These are phyloP conservation scores for Pythium sp. DNA, from an alignment of 352 stramenopile species.

Conservation along the genomic window DNA sequence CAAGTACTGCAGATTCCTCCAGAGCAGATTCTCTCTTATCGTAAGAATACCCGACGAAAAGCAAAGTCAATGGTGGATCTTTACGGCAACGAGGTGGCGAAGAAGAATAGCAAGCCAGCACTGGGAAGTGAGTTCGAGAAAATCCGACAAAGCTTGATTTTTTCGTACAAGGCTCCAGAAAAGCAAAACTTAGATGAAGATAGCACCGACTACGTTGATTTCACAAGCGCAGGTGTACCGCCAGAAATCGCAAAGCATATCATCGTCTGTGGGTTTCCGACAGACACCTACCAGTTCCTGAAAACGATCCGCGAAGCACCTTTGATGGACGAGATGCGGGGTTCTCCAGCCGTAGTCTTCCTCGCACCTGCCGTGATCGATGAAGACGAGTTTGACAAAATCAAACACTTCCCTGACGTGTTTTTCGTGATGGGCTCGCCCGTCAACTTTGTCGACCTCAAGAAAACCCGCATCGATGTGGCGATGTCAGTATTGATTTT, in stretches of 20 bases:
- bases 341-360: slow-evolving; percentile 55
- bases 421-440: slow-evolving; percentile 73
- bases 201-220: slow-evolving; percentile 46
- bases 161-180: slow-evolving; percentile 44
- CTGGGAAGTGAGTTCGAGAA: slow-evolving; percentile 56
- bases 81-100: slow-evolving; percentile 22
- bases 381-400: slow-evolving; percentile 54
- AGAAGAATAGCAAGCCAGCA: slow-evolving; percentile 59
- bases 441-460: slow-evolving; percentile 71
- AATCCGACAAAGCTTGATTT: slow-evolving; percentile 56
- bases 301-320: slow-evolving; percentile 67
- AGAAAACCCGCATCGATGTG: slow-evolving; percentile 58
- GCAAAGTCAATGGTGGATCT: slow-evolving; percentile 37
- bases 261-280: slow-evolving; percentile 67
- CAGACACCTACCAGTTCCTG: slow-evolving; percentile 64
- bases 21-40: slow-evolving; percentile 74
- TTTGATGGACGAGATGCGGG: slow-evolving; percentile 31
- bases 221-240: slow-evolving; percentile 41
- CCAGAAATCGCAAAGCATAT: slow-evolving; percentile 47
- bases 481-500: slow-evolving; percentile 66
- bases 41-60: slow-evolving; percentile 66
- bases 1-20: slow-evolving; percentile 56
- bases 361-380: slow-evolving; percentile 43
- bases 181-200: slow-evolving; percentile 21
- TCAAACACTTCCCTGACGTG: slow-evolving; percentile 50